A percentile compares a stretch with the other conserved stretches of the same genome.
These are phyloP conservation scores for Lasiodiplodia citricola DNA, from an alignment of 2,329 filamentous ascomycete genomes.

Conservation along the genomic window DNA sequence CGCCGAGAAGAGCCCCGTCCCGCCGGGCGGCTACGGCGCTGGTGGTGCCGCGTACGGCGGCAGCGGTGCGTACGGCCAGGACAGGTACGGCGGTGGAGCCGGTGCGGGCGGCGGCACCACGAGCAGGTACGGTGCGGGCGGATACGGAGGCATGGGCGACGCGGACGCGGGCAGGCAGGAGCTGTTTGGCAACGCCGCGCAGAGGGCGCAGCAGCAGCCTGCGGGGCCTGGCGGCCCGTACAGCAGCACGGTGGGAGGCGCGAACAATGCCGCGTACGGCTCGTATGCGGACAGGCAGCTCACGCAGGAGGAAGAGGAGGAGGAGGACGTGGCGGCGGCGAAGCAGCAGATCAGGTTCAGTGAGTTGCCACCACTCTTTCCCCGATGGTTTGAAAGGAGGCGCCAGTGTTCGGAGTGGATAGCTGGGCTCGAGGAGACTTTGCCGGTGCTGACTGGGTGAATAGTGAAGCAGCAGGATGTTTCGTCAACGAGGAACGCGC, in stretches of 20 bases:
- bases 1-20: conserved; percentile 53
- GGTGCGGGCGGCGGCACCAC: conserved; percentile 28
- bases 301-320: conserved; percentile 80
- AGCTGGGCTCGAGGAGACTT: neutral
- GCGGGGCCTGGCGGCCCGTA: conserved; percentile 38
- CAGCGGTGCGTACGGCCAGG: conserved; percentile 30
- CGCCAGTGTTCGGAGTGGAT: neutral
- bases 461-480: conserved; percentile 76
- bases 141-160: conserved; percentile 52
- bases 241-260: conserved; percentile 33
- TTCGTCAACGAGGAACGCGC: conserved; percentile 71
- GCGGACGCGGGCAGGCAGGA: conserved; percentile 65
- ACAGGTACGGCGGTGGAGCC: conserved; percentile 53
- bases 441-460: neutral
- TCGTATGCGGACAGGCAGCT: conserved; percentile 74
- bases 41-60: conserved; percentile 25
- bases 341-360: conserved; percentile 74
- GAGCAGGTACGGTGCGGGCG: conserved; percentile 38
- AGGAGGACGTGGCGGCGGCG: conserved; percentile 72
- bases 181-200: conserved; percentile 65
- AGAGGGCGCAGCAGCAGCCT: conserved; percentile 48
- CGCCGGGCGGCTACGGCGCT: conserved; percentile 48
- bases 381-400: neutral
- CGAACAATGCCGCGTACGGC: conserved; percentile 46
- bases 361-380: neutral